Evolutionary conservation across 495 filamentous ascomycete species (phyloP), one percentile per base, ranked within the genome.

Genomic region (Trichocladium antarcticum): DNA sequence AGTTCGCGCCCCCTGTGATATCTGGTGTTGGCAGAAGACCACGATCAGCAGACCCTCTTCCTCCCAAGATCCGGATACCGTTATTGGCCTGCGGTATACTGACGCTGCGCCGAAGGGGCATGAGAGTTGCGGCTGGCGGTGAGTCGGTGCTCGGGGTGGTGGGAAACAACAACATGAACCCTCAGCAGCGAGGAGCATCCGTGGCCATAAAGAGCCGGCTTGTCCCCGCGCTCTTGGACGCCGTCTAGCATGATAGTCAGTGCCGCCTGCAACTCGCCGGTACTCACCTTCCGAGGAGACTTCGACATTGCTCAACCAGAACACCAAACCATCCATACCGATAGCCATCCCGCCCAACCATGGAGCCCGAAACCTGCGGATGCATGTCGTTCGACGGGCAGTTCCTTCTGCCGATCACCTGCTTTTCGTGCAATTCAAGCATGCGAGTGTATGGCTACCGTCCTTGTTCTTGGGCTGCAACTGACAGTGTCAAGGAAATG

Each of bases 41-140:
- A 34, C 49, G 58, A 61, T 63, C 60, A 63, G 51, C 60, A 57
- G 60, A 59, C 56, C 58, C 37, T 46, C 44, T 49, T 48, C 42
- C 38, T 42, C 50, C 28, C 47, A 50, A 16, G 47, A 17, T 37
- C 16, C 48, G 35, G 49, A 32, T 36, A n/a, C 22, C 47, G 27
- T 39, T 47, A 55, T 52, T 58, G 54, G 54, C 38, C 37, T 51
- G 31, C 35, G n/a, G 38, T 27, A 37, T 14, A 32, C 35, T 14
- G 32, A 47, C 31, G 37, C 36, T 37, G 31, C 42, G 43, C 37
- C 32, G 45, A 49, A n/a, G 40, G 15, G 32, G 29, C 21, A 27
- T 41, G 32, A 27, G 43, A 45, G 37, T 45, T 14, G 43, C 35
- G 31, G 42, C 43, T 54, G 44, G 60, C 56, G 60, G 56, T 59